Percentiles rank a stretch among this genome's conserved stretches.
Evolutionary conservation across 345 rosid genomes (phyloP).

Genomic region (Citrus maxima): DNA sequence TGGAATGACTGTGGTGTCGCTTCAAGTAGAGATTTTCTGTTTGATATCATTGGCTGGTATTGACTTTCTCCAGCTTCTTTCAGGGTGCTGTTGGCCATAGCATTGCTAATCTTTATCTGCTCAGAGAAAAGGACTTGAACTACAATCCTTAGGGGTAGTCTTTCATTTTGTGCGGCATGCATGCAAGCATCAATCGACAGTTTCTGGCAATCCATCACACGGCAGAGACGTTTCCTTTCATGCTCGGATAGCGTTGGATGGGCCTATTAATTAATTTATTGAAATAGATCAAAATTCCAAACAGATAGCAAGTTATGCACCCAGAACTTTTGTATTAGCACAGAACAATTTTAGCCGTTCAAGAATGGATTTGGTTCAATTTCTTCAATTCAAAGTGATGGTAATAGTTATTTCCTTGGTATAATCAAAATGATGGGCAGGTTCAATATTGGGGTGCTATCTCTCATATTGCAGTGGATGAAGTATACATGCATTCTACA

Average conservation of each 20-base stretch:
- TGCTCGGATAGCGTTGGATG: slow-evolving; percentile 95
- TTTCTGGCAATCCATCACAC: slow-evolving; percentile 97
- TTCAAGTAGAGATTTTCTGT: slow-evolving; percentile 81
- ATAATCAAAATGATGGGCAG: background rate
- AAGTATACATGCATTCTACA: too few species aligned
- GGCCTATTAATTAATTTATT: slow-evolving; percentile 43
- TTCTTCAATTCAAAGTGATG: too few species aligned
- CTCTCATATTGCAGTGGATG: too few species aligned
- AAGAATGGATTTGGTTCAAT: background rate
- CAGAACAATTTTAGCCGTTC: background rate
- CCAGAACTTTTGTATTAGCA: background rate
- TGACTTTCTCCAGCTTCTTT: slow-evolving; percentile 60
- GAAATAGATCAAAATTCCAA: background rate
- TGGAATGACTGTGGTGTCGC: slow-evolving; percentile 92
- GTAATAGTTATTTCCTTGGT: background rate
- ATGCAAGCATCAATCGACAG: slow-evolving; percentile 94
- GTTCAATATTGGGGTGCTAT: background rate
- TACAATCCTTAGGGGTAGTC: slow-evolving; percentile 85
- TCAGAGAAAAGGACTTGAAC: slow-evolving; percentile 96
- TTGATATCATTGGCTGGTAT: slow-evolving; percentile 71
- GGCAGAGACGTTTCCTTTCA: slow-evolving; percentile 89
- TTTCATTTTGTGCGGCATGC: slow-evolving; percentile 97
- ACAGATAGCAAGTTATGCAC: background rate
- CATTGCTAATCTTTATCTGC: slow-evolving; percentile 88
- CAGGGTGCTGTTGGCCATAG: slow-evolving; percentile 59